Evolutionary conservation across 2,329 filamentous ascomycete genomes (phyloP), one percentile per base, ranked within the genome.

Genomic region (Cercospora sojina): DNA sequence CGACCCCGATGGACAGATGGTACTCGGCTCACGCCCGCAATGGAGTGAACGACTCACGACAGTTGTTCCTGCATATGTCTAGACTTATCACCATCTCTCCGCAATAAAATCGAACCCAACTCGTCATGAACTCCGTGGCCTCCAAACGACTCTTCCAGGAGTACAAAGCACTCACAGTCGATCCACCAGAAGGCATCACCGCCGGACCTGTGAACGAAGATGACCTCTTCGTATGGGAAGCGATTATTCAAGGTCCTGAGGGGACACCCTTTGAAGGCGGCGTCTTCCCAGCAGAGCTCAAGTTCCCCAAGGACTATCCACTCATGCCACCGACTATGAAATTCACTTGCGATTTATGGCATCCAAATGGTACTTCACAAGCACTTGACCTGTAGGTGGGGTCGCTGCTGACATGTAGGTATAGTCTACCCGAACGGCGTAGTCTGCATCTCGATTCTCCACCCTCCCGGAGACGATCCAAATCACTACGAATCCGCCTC

Each of bases 401-500:
- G 12, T 38, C 5, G 0, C 3, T 32, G 38, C 60, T 65, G 56
- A 66, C 43, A 10, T 5, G 29, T 2, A 1, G 7, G 12, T 16
- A 59, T 53, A 97, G 93, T 98, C 61, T 98, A 98, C 78, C 87
- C 90, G 16, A 94, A 90, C 77, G 94, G 94, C 70, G 87, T 94
- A 18, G 95, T 98, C 74, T 98, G 94, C 83, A 98, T 98, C 76
- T 96, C 92, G n/a, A 98, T 98, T 82, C 88, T 98, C 2, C 94
- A 98, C 80, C 90, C 94, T 3, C 94, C 94, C 2, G 94, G 95
- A 75, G 94, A 98, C 81, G 94, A 98, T 80, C 95, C 95, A 63
- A 97, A 97, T 82, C 93, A 97, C 83, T 98, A 98, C 85, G 94
- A 98, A 80, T 91, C 94, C 74, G 94, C 95, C 7, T 93, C 91